Evolutionary conservation across 306 rosid species (phyloP), one percentile per base, ranked within the genome.

Genomic region (Prunus fruticosa): DNA sequence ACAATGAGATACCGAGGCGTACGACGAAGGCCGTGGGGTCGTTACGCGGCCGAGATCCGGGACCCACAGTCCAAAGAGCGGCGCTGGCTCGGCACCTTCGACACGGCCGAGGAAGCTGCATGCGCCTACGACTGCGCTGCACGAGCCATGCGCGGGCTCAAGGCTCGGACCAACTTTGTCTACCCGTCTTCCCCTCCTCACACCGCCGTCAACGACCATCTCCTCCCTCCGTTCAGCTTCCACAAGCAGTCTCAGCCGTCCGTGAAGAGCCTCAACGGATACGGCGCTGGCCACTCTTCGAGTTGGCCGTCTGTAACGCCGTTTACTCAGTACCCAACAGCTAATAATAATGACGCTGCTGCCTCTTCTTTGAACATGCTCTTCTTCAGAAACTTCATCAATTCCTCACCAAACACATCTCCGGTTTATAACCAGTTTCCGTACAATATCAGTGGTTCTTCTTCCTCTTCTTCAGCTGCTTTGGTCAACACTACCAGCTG

Each of bases 41-140:
- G 99, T 47, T 95, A 95, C 60, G 99, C 99, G 0, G 99, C 99
- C 0, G 99, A 95, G 87, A 95, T 95, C 45, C 81, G 99, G 10
- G 99, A 95, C 89, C 99, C 99, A 0, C 86, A 84, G 58, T 84
- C 97, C 0, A 95, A 95, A 77, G 99, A 95, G 11, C 82, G 99
- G 5, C 89, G 99, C 3, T 95, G 99, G 99, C 91, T 95, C 0
- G 99, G 99, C 0, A 95, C 99, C 9, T 95, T 95, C 19, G 99
- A 95, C 83, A 95, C 99, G 2, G 99, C 97, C 0, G 99, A 95
- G 84, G 97, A 95, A 77, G 99, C 99, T 0, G 99, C 99, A 7
- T 91, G 92, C 19, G 97, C 99, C 8, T 95, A 95, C 67, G 99
- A 95, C 88, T 87, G 85, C 73, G 99, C 99, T 13, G 99, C 99